These are phyloP conservation scores for Lolium perenne DNA, from an alignment of 176 grass and related monocot genomes.

Conservation along the genomic window DNA sequence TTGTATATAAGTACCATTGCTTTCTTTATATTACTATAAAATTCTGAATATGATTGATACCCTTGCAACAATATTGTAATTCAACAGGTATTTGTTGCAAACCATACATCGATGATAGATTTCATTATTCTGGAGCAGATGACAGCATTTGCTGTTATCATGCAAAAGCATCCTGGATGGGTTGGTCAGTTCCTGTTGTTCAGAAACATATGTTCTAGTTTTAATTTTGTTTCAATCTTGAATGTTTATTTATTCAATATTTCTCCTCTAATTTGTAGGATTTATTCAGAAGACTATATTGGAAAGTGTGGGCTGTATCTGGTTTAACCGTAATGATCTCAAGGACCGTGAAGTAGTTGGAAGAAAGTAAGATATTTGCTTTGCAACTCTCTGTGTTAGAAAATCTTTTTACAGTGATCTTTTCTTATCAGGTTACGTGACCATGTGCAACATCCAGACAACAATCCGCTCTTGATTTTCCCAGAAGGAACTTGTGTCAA, in stretches of 20 bases:
- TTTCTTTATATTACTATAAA: slow-evolving; percentile 1
- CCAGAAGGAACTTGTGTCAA: slow-evolving; percentile 99
- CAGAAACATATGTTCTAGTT: slow-evolving; percentile 15
- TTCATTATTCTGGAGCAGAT: slow-evolving; percentile 99
- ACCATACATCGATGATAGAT: slow-evolving; percentile 99
- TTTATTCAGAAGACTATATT: slow-evolving; percentile 96
- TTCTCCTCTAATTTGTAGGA: slow-evolving; percentile 49
- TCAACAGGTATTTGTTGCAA: slow-evolving; percentile 94
- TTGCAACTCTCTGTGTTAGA: neutral
- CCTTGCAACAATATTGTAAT: slow-evolving; percentile 37
- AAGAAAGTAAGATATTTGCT: slow-evolving; percentile 63
- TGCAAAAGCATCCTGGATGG: slow-evolving; percentile 99
- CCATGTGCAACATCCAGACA: slow-evolving; percentile 84
- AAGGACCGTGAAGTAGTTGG: slow-evolving; percentile 92
- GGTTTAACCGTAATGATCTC: slow-evolving; percentile 95
- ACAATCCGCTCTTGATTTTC: slow-evolving; percentile 93
- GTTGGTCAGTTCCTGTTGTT: slow-evolving; percentile 66
- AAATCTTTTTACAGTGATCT: neutral
- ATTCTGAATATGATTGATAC: slow-evolving; percentile 33
- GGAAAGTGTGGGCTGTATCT: slow-evolving; percentile 96
- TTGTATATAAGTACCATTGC: slow-evolving; percentile 11
- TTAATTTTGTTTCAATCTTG: slow-evolving; percentile 23
- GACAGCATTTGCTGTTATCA: slow-evolving; percentile 99
- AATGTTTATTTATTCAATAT: slow-evolving; percentile 31
- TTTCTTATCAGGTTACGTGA: slow-evolving; percentile 74